Evolutionary conservation across 805 yeast genomes (phyloP).

Genomic region (Nakazawaea ambrosiae): DNA sequence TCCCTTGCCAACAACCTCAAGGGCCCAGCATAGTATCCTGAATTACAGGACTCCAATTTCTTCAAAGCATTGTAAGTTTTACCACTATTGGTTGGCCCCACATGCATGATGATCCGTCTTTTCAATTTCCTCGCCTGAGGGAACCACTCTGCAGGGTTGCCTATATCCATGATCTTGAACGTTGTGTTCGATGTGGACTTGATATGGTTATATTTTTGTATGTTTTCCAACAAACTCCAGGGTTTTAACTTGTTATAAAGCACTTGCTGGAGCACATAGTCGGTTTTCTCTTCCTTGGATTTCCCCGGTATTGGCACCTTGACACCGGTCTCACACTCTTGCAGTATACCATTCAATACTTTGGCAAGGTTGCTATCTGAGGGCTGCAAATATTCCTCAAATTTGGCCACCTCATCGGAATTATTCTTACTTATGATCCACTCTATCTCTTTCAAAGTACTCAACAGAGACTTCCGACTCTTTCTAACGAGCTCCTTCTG

Average conservation of each 20-base stretch:
- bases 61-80: constrained; percentile 82
- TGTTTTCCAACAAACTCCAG: constrained; percentile 20
- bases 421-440: neutral
- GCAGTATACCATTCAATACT: constrained; percentile 16
- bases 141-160: constrained; percentile 70
- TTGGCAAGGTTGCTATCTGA: constrained; percentile 22
- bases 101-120: constrained; percentile 81
- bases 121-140: constrained; percentile 78
- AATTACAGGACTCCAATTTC: constrained; percentile 52
- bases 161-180: constrained; percentile 33
- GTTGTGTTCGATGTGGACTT: constrained; percentile 19
- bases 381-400: constrained; percentile 15
- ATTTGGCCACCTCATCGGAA: neutral
- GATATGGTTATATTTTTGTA: constrained; percentile 23
- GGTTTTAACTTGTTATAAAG: constrained; percentile 25
- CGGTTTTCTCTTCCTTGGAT: constrained; percentile 11
- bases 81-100: constrained; percentile 97
- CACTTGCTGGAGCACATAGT: constrained; percentile 20
- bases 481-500: neutral
- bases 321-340: too few species aligned
- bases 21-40: constrained; percentile 95
- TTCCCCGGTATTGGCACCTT: constrained; percentile 4
- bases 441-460: neutral
- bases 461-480: neutral
- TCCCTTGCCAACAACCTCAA: constrained; percentile 86